Base-by-base conservation (phyloP, 2,329 filamentous ascomycete genomes). In the Aspergillus brunneoviolaceus region DNA sequence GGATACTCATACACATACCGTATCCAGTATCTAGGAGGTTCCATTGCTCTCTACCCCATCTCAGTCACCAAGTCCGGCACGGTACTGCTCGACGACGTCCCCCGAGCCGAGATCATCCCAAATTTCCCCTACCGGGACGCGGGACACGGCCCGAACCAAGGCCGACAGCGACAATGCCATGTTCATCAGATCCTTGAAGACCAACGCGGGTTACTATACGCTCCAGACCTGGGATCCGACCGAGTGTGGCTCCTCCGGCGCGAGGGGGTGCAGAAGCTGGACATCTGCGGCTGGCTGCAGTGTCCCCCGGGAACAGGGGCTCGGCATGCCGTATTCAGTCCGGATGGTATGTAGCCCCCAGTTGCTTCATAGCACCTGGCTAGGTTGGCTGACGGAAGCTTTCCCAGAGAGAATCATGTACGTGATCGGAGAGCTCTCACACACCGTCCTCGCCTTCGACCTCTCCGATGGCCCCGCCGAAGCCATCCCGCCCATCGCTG, bases 261-360 rank as follows among this genome's bases (percentile, higher is more conserved):
- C 33, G 51, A 54, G n/a, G 51, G 33, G n/a, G 25, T 27, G 21
- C 47, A 49, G 51, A 23, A 45, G 21, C 51, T 47, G 14, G 51
- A 16, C 23, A 21, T 54, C 5, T 54, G 51, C 16, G 51, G 51
- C 33, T 54, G 51, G 35, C 51, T 54, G 25, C 51, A 54, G 51
- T 54, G 51, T 19, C 51, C 51, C 25, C 51, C 51, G 7, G 51
- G 35, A 45, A 54, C 51, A 2, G 51, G 51, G 9, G 16, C 51
- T 45, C 51, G 51, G 19, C 51, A 54, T 27, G 51, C 51, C 51
- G 51, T 54, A 19, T 42, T 54, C 35, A 54, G 31, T 45, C 51
- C 51, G 11, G n/a, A 54, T 54, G 31, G 51, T 42, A 19, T 42
- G 33, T 54, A 12, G 23, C 23, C 11, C n/a, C 5, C 23, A 12